Conservation (phyloP, 805 yeast species). For the Candida argentea region DNA sequence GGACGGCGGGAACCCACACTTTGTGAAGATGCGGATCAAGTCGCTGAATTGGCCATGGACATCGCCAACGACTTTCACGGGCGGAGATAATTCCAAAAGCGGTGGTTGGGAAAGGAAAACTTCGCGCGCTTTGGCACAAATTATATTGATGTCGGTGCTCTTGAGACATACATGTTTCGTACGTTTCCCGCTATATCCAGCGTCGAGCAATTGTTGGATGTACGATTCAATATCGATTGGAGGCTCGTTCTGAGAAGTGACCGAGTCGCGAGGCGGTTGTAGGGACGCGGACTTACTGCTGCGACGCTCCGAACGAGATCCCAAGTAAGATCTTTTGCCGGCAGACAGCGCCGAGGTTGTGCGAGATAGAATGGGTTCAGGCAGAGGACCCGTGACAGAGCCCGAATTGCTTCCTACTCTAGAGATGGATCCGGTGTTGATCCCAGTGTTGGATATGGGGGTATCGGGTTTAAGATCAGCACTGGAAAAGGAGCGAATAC, state of each 20-base stretch:
- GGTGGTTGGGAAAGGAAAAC: conserved; percentile 87
- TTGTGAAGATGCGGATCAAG: conserved; percentile 78
- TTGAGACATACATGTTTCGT: conserved; percentile 84
- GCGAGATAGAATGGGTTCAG: too few species aligned
- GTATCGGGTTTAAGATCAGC: background rate
- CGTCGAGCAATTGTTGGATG: conserved; percentile 85
- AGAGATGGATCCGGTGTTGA: too few species aligned
- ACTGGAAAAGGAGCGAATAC: background rate
- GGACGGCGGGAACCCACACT: conserved; percentile 95
- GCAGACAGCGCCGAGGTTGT: too few species aligned
- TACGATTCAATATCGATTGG: conserved; percentile 66
- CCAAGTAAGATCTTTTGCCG: too few species aligned
- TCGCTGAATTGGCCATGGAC: conserved; percentile 97
- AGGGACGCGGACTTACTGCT: too few species aligned
- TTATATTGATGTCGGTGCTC: conserved; percentile 76
- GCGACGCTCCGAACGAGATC: too few species aligned
- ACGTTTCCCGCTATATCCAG: conserved; percentile 92
- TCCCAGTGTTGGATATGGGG: too few species aligned
- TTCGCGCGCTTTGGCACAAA: conserved; percentile 84
- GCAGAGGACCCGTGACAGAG: too few species aligned
- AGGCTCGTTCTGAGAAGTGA: too few species aligned
- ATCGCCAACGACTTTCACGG: conserved; percentile 84
- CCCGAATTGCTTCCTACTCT: too few species aligned
- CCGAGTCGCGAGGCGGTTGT: too few species aligned
- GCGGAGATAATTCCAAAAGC: conserved; percentile 74